phyloP scores from a whole-genome alignment of 805 yeast species.

The Lipomyces anomalus region DNA sequence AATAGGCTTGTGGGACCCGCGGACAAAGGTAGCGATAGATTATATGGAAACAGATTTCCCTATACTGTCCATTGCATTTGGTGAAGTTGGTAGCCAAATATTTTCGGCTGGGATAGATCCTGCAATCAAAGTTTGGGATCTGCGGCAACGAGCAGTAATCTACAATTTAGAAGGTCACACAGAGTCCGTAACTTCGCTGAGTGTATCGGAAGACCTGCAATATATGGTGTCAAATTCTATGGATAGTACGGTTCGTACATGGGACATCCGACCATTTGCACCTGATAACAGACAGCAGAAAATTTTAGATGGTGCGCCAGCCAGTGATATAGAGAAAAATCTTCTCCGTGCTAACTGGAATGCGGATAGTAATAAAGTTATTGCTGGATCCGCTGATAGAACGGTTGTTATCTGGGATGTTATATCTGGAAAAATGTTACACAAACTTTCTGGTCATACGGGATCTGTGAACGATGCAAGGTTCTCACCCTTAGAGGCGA shows the following conservation, averaged over 20 bases:
- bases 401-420: slow-evolving; percentile 58
- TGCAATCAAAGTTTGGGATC: slow-evolving; percentile 52
- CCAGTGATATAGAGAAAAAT: slow-evolving; percentile 43
- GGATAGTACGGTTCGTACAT: slow-evolving; percentile 53
- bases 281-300: slow-evolving; percentile 28
- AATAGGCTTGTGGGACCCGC: slow-evolving; percentile 57
- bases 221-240: slow-evolving; percentile 48
- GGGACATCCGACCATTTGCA: slow-evolving; percentile 47
- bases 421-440: slow-evolving; percentile 42
- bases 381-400: slow-evolving; percentile 61
- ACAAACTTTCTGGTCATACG: slow-evolving; percentile 53
- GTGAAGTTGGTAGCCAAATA: slow-evolving; percentile 39
- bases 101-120: slow-evolving; percentile 69
- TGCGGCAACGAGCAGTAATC: slow-evolving; percentile 38
- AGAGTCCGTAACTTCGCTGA: slow-evolving; percentile 51
- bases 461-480: slow-evolving; percentile 60
- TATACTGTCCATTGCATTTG: slow-evolving; percentile 46
- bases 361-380: slow-evolving; percentile 36
- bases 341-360: slow-evolving; percentile 46
- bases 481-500: slow-evolving; percentile 40
- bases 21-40: slow-evolving; percentile 44
- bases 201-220: slow-evolving; percentile 44
- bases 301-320: slow-evolving; percentile 53
- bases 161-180: slow-evolving; percentile 45
- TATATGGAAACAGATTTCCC: slow-evolving; percentile 51